Base-by-base conservation (phyloP, 306 rosid species). In the Quercus parvula region DNA sequence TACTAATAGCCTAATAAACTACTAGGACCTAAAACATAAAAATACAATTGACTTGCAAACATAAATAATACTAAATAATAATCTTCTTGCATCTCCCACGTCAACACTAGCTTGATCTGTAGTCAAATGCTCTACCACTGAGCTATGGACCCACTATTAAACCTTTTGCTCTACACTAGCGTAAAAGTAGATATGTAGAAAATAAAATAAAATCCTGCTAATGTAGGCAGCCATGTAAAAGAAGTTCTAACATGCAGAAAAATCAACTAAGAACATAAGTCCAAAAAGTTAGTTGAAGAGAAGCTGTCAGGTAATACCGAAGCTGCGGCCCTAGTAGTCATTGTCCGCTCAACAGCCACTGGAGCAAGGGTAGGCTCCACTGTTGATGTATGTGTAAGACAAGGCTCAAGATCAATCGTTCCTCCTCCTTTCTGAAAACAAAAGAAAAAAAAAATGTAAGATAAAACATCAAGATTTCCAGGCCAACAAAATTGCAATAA, bases 361-460 rank as follows among this genome's bases (percentile, higher is more conserved):
- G 97, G 99, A 82, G 97, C 99, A 85, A 94, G 97, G 72, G 97
- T 94, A 63, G 99, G 99, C 83, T 94, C 99, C 75, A 94, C 88
- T 11, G 99, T 86, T 81, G 99, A 90, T 71, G 97, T 91, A 85
- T 92, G 95, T 11, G 97, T 91, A 56, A 90, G 99, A 86, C 97
- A 92, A 25, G 99, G 97, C 87, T 94, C 95, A 38, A 94, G 97
- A 82, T 94, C 97, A 84, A 92, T 91, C 79, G 94, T 83, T 77
- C 97, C 99, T 62, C 99, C 99, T 20, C 92, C 94, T 88, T 87
- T 94, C 99, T 94, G 93, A 84, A 87, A 85, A 64, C 68, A 67
- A 77, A 38, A 71, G 57, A 76, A 59, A 61, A 85, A 58, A 31
- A 83, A 55, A 31, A 1, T 38, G 82, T 31, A 25, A 77, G 68